Base-by-base conservation (phyloP, 2,329 filamentous ascomycete genomes). In the Dendryphion nanum region DNA sequence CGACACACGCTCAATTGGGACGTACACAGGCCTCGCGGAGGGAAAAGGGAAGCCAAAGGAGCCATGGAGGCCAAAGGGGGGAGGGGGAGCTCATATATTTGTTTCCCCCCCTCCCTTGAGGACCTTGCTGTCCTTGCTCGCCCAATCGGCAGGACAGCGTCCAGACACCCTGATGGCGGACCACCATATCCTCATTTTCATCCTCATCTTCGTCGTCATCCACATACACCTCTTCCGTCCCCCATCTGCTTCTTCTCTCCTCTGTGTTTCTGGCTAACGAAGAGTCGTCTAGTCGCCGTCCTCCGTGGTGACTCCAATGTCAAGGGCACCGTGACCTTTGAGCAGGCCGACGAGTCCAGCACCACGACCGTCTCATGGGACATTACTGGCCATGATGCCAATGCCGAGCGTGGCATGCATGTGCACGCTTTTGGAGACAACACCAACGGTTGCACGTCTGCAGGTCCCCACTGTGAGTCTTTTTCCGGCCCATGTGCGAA, bases 361-460 rank as follows among this genome's bases (percentile, higher is more conserved):
- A 82, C 85, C 57, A 97, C 93, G 67, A 91, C 78, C 70, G 79
- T 98, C 76, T 81, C 85, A 66, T 98, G 87, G 84, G 82, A 96
- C 74, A 89, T 98, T 73, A 78, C 80, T 47, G 91, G 93, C 74
- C 78, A 96, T 74, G 90, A 97, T 68, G 64, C 91, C 74, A 95
- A 95, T 71, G 90, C 93, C 66, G 82, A 95, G 83, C 91, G 93
- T 74, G 93, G 89, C 72, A 89, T 97, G 81, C 93, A 98, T 80
- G 84, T 98, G 66, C 93, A 98, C 79, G 88, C 93, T 71, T 98
- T 95, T 66, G 93, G 93, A 70, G 93, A 97, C 81, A 97, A 97
- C 82, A 97, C 93, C 79, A 98, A 98, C 76, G 93, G 93, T 71
- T 98, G 93, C 86, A 97, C 91, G 54, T 95, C 87, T 55, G 93